phyloP scores from a whole-genome alignment of 495 filamentous ascomycete species.

The Trichocladium antarcticum region DNA sequence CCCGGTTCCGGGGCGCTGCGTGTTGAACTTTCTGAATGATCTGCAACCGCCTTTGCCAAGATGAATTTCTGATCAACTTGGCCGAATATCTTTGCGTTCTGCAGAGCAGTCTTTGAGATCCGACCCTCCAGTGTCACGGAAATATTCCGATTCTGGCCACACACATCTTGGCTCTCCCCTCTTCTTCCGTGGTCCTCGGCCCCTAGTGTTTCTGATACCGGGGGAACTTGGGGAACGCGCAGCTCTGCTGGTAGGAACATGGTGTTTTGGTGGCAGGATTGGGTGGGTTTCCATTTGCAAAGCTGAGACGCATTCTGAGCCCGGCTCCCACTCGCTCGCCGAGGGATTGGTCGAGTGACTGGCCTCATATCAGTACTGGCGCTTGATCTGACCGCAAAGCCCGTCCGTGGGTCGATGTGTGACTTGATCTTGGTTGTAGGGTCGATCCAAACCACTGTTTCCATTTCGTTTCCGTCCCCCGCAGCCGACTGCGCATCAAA shows the following conservation, averaged over 20 bases:
- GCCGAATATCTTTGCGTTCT: constrained; percentile 52
- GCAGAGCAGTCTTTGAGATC: constrained; percentile 57
- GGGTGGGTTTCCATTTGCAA: constrained; percentile 21
- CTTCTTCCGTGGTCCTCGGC: not conserved
- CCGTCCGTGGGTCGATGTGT: constrained; percentile 25
- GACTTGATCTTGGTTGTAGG: constrained; percentile 50
- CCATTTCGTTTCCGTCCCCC: not conserved
- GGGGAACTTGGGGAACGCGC: constrained; percentile 27
- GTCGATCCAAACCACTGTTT: constrained; percentile 53
- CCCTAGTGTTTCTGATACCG: constrained; percentile 10
- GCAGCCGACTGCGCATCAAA: not conserved
- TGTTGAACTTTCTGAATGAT: not conserved
- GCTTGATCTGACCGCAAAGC: constrained; percentile 16
- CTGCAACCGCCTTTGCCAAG: constrained; percentile 45
- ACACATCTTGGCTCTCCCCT: constrained; percentile 3
- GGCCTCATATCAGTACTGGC: not conserved
- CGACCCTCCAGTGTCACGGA: constrained; percentile 35
- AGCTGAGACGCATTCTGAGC: not conserved
- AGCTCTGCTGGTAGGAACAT: constrained; percentile 32
- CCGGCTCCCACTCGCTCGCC: not conserved
- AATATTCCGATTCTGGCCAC: not conserved
- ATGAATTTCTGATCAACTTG: constrained; percentile 92
- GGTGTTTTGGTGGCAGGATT: constrained; percentile 14
- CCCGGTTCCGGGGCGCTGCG: not conserved
- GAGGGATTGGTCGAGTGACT: not conserved